A percentile compares a stretch with the other conserved stretches of the same genome.
phyloP scores from a whole-genome alignment of 352 stramenopile genomes.

The Phytophthora capsici region DNA sequence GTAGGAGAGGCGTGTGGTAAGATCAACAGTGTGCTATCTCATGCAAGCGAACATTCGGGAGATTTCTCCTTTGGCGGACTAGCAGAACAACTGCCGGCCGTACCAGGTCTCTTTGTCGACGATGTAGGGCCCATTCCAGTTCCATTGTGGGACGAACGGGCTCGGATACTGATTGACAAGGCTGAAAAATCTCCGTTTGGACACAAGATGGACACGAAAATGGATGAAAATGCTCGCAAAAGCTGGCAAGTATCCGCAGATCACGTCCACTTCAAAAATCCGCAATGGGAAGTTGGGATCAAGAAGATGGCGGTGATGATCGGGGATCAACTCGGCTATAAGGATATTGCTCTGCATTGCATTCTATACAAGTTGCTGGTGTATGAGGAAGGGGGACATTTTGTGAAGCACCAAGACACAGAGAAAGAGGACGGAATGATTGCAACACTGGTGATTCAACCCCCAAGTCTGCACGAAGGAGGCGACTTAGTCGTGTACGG shows the following conservation, averaged over 20 bases:
- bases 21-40: slow-evolving; percentile 23
- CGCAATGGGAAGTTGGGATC: slow-evolving; percentile 15
- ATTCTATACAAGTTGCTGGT: slow-evolving; percentile 54
- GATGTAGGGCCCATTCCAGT: slow-evolving; percentile 24
- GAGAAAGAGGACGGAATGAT: slow-evolving; percentile 64
- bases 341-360: slow-evolving; percentile 16
- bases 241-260: slow-evolving; percentile 18
- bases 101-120: slow-evolving; percentile 19
- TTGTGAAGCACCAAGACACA: slow-evolving; percentile 53
- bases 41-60: neutral
- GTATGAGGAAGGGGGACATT: slow-evolving; percentile 50
- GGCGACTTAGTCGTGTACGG: slow-evolving; percentile 29
- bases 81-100: slow-evolving; percentile 7
- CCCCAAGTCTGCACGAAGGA: slow-evolving; percentile 32
- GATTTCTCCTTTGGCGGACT: slow-evolving; percentile 21
- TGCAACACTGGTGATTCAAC: slow-evolving; percentile 48
- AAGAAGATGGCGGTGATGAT: slow-evolving; percentile 6
- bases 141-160: slow-evolving; percentile 10
- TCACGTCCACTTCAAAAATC: slow-evolving; percentile 22
- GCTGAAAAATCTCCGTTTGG: slow-evolving; percentile 42
- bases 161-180: slow-evolving; percentile 6
- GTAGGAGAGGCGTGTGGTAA: neutral
- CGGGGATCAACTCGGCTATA: slow-evolving; percentile 14
- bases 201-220: slow-evolving; percentile 14
- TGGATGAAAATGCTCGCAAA: slow-evolving; percentile 34